Percentiles rank a stretch among this genome's conserved stretches.
These are phyloP conservation scores for Raphidocelis subcapitata DNA, from an alignment of 139 green algal genomes.

Conservation along the genomic window DNA sequence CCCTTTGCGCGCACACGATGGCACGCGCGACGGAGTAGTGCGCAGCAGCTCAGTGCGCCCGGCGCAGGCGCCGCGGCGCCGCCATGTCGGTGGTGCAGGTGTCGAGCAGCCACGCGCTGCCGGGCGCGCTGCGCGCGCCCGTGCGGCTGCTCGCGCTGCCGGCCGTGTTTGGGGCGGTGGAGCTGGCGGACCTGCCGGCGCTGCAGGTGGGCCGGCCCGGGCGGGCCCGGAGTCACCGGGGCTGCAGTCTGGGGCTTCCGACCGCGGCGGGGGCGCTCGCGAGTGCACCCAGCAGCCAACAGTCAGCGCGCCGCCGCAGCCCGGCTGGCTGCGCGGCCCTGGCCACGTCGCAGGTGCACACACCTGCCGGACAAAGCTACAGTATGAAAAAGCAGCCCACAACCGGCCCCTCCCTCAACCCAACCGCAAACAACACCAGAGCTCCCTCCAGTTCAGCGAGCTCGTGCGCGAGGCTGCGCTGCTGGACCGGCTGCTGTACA, in stretches of 20 bases:
- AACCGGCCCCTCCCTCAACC: no score
- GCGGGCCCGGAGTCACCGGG: not conserved
- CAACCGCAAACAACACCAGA: no score
- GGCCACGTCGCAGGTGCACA: not conserved
- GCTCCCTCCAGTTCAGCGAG: conserved; percentile 6
- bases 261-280: no score
- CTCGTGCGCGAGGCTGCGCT: conserved; percentile 53
- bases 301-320: not conserved
- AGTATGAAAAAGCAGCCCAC: not conserved
- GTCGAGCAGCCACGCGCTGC: not conserved
- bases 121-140: not conserved
- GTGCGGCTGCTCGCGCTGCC: conserved; percentile 17
- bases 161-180: conserved; percentile 8
- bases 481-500: conserved; percentile 67
- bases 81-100: not conserved
- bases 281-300: not conserved
- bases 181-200: conserved; percentile 7
- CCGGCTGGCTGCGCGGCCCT: no score
- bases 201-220: conserved; percentile 20
- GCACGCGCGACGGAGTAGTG: no score
- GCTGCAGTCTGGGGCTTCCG: not conserved
- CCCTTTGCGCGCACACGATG: no score
- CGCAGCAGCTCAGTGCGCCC: not conserved
- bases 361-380: not conserved
- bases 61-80: not conserved